phyloP scores from a whole-genome alignment of 1,139 yeast species.

The Yamadazyma dendronema region DNA sequence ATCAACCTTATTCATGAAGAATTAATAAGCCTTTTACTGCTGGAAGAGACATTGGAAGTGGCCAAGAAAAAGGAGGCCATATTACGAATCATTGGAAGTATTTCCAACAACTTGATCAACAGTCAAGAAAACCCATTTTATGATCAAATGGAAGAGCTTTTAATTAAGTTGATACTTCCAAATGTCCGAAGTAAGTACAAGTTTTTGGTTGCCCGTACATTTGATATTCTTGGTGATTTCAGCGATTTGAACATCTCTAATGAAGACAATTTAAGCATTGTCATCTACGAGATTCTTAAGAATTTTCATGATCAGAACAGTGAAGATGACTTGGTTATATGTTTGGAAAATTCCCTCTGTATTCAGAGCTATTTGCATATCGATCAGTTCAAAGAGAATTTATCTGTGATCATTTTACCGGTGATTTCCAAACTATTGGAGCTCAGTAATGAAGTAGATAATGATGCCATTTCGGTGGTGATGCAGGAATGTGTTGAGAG shows the following conservation, averaged over 20 bases:
- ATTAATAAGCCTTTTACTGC: constrained; percentile 37
- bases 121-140: constrained; percentile 56
- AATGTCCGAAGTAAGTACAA: constrained; percentile 62
- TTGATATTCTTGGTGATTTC: constrained; percentile 72
- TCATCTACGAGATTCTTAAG: constrained; percentile 60
- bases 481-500: constrained; percentile 95
- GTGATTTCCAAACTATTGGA: constrained; percentile 79
- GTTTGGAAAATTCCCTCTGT: constrained; percentile 81
- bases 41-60: constrained; percentile 47
- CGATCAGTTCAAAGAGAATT: constrained; percentile 63
- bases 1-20: constrained; percentile 63
- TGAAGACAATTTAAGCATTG: constrained; percentile 48
- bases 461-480: constrained; percentile 83
- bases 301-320: constrained; percentile 42
- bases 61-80: constrained; percentile 82
- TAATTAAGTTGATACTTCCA: constrained; percentile 67
- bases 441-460: constrained; percentile 79
- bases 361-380: constrained; percentile 74
- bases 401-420: constrained; percentile 69
- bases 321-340: constrained; percentile 64
- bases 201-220: constrained; percentile 82
- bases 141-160: constrained; percentile 65
- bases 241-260: constrained; percentile 60
- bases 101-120: constrained; percentile 57
- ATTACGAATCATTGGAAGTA: constrained; percentile 71